These are phyloP conservation scores for Primulina huaijiensis DNA, from an alignment of 257 asterid species.

Conservation along the genomic window DNA sequence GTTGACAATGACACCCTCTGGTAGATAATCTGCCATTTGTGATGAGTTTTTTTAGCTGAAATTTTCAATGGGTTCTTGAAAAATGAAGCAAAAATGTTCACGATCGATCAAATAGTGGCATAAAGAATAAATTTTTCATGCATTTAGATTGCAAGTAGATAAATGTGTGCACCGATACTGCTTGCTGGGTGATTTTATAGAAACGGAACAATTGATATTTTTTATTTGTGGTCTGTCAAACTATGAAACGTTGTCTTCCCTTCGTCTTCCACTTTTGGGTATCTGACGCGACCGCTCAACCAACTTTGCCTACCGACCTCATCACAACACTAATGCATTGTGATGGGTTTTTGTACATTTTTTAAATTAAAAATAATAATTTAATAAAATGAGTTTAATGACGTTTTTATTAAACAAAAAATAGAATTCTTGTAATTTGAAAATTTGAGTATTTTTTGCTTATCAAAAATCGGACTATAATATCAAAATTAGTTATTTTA, in stretches of 20 bases:
- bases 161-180: neutral
- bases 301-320: neutral
- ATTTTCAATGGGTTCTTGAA: conserved; percentile 1
- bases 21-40: conserved; percentile 36
- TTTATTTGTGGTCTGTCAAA: neutral
- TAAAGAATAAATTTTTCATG: too few species aligned
- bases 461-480: too few species aligned
- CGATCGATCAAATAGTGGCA: neutral
- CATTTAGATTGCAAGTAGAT: neutral
- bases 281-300: neutral
- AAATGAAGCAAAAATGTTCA: neutral
- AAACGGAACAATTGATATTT: neutral
- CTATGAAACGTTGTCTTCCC: neutral
- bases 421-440: too few species aligned
- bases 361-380: too few species aligned
- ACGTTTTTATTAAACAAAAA: too few species aligned
- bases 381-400: too few species aligned
- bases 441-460: too few species aligned
- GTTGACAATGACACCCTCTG: conserved; percentile 37
- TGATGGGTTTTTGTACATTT: too few species aligned
- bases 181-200: neutral
- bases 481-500: too few species aligned
- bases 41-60: neutral
- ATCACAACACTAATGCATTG: too few species aligned
- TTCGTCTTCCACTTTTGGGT: neutral